Conservation (phyloP, 75 land plant genomes). For the Adiantum capillusveneris region DNA sequence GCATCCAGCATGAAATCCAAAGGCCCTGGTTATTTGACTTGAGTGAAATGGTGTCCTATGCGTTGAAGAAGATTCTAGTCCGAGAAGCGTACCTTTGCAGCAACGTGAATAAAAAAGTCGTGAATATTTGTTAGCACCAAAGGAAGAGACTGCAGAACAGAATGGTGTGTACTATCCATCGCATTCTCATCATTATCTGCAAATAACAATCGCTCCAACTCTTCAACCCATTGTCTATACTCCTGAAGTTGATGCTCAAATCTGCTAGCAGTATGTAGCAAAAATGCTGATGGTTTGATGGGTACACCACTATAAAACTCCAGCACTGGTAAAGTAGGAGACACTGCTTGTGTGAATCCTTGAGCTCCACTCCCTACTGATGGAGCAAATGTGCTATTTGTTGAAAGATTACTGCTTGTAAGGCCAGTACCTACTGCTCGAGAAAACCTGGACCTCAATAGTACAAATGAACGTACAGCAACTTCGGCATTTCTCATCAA, state of each 20-base stretch:
- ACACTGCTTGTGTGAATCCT: constrained; percentile 13
- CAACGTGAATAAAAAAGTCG: constrained; percentile 85
- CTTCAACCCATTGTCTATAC: constrained; percentile 87
- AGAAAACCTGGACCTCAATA: constrained; percentile 58
- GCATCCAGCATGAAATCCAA: no score
- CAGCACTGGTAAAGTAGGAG: constrained; percentile 27
- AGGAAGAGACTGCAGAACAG: constrained; percentile 76
- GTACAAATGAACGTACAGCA: constrained; percentile 85
- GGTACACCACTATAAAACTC: constrained; percentile 93
- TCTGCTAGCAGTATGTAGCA: constrained; percentile 66
- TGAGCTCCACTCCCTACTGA: constrained; percentile 17
- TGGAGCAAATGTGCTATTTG: constrained; percentile 19
- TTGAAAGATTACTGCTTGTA: constrained; percentile 19
- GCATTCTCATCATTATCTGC: constrained; percentile 33
- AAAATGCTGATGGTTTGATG: constrained; percentile 75
- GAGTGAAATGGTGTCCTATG: no score
- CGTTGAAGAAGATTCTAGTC: no score
- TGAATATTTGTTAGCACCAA: constrained; percentile 78
- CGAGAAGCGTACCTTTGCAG: constrained; percentile 81
- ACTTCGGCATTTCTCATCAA: constrained; percentile 80
- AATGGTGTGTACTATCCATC: constrained; percentile 19
- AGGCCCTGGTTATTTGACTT: no score
- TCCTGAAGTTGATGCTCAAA: constrained; percentile 80
- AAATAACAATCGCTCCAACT: constrained; percentile 73
- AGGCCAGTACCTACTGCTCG: constrained; percentile 25